phyloP scores from a whole-genome alignment of 73 alveolate genomes.

The Symbiodinium natans region DNA sequence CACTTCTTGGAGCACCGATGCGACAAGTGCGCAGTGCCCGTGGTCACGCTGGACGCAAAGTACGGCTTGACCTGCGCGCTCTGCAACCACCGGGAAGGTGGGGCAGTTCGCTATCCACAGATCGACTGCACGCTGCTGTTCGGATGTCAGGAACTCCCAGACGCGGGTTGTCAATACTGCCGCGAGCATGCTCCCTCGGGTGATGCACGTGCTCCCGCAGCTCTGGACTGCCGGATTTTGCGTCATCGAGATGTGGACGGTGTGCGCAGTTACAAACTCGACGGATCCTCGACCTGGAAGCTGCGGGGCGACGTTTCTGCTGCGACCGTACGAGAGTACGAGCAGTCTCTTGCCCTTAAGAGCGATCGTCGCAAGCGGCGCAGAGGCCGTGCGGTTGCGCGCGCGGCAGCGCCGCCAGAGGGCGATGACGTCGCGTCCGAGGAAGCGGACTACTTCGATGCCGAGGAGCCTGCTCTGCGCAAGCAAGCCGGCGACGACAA shows the following conservation, averaged over 20 bases:
- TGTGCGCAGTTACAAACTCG: slow-evolving; percentile 6
- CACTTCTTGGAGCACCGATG: slow-evolving; percentile 17
- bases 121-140: slow-evolving; percentile 9
- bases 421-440: not conserved
- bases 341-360: not conserved
- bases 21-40: not conserved
- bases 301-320: not conserved
- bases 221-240: not conserved
- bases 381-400: too few species aligned
- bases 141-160: slow-evolving; percentile 1
- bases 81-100: slow-evolving; percentile 38
- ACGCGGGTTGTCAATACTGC: not conserved
- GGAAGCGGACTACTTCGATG: not conserved
- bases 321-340: not conserved
- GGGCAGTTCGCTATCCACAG: not conserved
- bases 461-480: not conserved
- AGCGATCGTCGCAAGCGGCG: not conserved
- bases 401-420: too few species aligned
- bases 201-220: not conserved
- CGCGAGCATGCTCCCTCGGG: not conserved
- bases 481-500: not conserved
- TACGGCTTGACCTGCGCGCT: slow-evolving; percentile 9
- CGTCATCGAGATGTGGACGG: slow-evolving; percentile 32
- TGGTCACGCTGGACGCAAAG: slow-evolving; percentile 24
- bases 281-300: not conserved